Evolutionary conservation across 1,284 basidiomycete species (phyloP), one percentile per base, ranked within the genome.

Genomic region (Leccinum angustisporum): DNA sequence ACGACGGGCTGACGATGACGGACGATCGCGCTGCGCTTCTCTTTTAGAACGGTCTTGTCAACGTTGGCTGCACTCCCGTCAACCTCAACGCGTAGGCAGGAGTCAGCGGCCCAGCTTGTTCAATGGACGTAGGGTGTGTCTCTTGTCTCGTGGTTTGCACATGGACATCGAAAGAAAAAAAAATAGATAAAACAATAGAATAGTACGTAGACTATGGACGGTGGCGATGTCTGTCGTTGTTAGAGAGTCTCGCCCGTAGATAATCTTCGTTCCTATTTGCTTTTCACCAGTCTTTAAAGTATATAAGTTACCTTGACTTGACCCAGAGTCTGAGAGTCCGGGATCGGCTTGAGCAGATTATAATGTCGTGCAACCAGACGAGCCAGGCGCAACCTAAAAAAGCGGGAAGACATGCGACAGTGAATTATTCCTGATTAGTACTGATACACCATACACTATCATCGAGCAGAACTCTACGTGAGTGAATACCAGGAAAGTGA

Each of bases 361-460:
- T 40, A 16, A 40, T n/a, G 4, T 18, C 0, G 9, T 11, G 5
- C 43, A 5, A 8, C 36, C 14, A 16, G 36, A 38, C 14, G 36
- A 38, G 36, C 13, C 6, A 25, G 55, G 34, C 43, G 18, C 6
- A 33, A 16, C 48, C 7, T 11, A 9, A 36, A 36, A 31, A 25
- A 21, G 13, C 16, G 48, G 13, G 48, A 25, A 48, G 8, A 27
- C 31, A n/a, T 34, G 30, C 21, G 21, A 25, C 38, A n/a, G 21
- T 7, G 3, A 36, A 5, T 16, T 8, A 16, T 34, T 40, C 10
- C 27, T 46, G 31, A 58, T 65, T 68, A 65, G 51, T 58, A 65
- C 43, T 7, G 34, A 66, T 69, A 67, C 62, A 60, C 27, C 16
- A 43, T 18, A 38, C 36, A 16, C 36, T 68, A 60, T 25, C 21